These are phyloP conservation scores for Xylariaceae sp. DNA, from an alignment of 2,329 filamentous ascomycete species.

Conservation along the genomic window DNA sequence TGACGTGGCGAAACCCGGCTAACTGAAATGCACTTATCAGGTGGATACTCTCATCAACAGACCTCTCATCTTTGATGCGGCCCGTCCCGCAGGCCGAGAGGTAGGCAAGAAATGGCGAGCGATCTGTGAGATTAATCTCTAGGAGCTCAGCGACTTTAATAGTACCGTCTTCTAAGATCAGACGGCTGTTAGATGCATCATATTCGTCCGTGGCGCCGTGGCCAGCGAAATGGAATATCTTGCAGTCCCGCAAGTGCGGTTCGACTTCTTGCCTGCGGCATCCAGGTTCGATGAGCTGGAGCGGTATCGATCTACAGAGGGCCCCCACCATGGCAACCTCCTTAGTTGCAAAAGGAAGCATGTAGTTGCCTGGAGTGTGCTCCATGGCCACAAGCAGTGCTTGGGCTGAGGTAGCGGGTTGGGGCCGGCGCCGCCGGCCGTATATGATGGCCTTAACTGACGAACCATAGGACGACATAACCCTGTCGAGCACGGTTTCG, in stretches of 20 bases:
- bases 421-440: conserved; percentile 5
- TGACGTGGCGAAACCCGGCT: too few relatives aligned
- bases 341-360: conserved; percentile 27
- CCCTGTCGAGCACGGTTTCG: conserved; percentile 43
- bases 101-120: too few relatives aligned
- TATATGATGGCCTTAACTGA: conserved; percentile 45
- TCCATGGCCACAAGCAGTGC: conserved; percentile 43
- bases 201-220: conserved; percentile 41
- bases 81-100: conserved; percentile 49
- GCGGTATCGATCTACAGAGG: conserved; percentile 14
- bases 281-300: background rate
- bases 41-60: too few relatives aligned
- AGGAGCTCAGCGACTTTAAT: conserved; percentile 10
- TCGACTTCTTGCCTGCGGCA: conserved; percentile 35
- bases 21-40: too few relatives aligned
- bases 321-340: conserved; percentile 31
- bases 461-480: conserved; percentile 48
- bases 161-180: conserved; percentile 40
- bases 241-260: conserved; percentile 33
- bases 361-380: conserved; percentile 30
- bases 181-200: conserved; percentile 43
- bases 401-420: conserved; percentile 10
- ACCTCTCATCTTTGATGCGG: conserved; percentile 26
- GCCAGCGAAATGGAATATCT: conserved; percentile 52
- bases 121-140: conserved; percentile 26